These are phyloP conservation scores for Suhomyces tanzawaensis DNA, from an alignment of 805 yeast species.

Conservation along the genomic window DNA sequence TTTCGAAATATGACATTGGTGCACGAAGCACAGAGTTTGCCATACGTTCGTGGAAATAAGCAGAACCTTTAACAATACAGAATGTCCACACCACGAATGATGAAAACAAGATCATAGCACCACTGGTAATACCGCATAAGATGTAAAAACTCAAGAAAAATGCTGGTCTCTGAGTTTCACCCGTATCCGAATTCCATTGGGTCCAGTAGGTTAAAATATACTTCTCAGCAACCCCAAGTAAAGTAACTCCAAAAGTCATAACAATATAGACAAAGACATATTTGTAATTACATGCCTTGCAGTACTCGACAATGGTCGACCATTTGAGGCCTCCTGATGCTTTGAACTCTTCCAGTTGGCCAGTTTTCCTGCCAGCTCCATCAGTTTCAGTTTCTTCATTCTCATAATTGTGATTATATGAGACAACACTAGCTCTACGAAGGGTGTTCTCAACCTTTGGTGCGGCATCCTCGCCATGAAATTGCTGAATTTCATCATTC, in stretches of 20 bases:
- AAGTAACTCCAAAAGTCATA: slow-evolving; percentile 34
- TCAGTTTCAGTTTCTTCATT: slow-evolving; percentile 8
- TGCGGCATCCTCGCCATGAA: background rate
- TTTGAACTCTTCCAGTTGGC: slow-evolving; percentile 31
- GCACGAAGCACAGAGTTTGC: slow-evolving; percentile 51
- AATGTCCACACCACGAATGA: slow-evolving; percentile 49
- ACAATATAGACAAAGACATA: slow-evolving; percentile 34
- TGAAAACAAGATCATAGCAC: slow-evolving; percentile 45
- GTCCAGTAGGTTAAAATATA: slow-evolving; percentile 74
- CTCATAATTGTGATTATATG: slow-evolving; percentile 21
- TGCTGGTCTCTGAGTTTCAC: slow-evolving; percentile 40
- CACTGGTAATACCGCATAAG: slow-evolving; percentile 15
- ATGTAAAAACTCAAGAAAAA: slow-evolving; percentile 50
- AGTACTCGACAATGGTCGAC: slow-evolving; percentile 52
- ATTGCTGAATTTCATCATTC: background rate
- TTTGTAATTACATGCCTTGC: slow-evolving; percentile 48
- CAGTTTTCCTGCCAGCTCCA: slow-evolving; percentile 10
- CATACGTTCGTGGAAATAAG: slow-evolving; percentile 55
- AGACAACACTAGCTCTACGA: slow-evolving; percentile 23
- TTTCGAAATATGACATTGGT: slow-evolving; percentile 67
- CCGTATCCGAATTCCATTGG: slow-evolving; percentile 45
- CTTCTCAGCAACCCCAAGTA: slow-evolving; percentile 43
- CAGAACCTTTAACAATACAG: slow-evolving; percentile 58
- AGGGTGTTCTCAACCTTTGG: background rate
- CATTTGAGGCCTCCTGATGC: slow-evolving; percentile 59